Evolutionary conservation across 2,329 filamentous ascomycete genomes (phyloP).

Genomic region (Colletotrichum coccodes): DNA sequence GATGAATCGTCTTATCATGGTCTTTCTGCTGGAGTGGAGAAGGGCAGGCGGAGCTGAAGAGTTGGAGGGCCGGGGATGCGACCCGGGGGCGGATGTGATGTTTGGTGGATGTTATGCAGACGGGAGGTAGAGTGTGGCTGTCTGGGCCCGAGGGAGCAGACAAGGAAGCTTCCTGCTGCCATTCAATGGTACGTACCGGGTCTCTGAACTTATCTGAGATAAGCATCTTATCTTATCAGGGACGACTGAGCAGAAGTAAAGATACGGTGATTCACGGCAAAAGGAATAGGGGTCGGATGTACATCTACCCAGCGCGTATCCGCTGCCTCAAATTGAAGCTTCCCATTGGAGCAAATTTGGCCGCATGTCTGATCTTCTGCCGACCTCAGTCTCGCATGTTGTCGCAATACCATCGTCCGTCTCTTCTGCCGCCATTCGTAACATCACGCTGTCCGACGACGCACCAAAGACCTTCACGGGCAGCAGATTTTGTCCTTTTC

Average conservation of each 20-base stretch:
- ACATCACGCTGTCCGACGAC: not conserved
- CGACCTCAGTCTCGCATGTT: slow-evolving; percentile 13
- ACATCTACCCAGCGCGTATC: not conserved
- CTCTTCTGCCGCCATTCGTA: not conserved
- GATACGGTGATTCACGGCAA: not conserved
- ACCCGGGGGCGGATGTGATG: not conserved
- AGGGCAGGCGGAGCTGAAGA: not conserved
- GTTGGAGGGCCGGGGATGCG: not conserved
- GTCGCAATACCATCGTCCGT: slow-evolving; percentile 12
- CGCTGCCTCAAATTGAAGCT: slow-evolving; percentile 5
- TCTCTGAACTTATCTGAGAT: not conserved
- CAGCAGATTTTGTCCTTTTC: no score
- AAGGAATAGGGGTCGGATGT: fast-evolving
- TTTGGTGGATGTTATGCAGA: slow-evolving; percentile 1
- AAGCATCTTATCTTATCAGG: not conserved
- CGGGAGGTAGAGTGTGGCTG: slow-evolving; percentile 1
- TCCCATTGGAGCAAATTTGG: slow-evolving; percentile 10
- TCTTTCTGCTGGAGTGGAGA: not conserved
- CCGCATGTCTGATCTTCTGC: not conserved
- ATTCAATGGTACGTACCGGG: not conserved
- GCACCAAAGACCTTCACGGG: not conserved
- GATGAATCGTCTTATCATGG: not conserved
- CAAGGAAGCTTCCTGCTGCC: not conserved
- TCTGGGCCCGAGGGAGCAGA: not conserved
- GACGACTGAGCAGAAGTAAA: not conserved